Conservation (phyloP, 371 early-diverging fungal genomes). For the Zopfochytrium polystomum region DNA sequence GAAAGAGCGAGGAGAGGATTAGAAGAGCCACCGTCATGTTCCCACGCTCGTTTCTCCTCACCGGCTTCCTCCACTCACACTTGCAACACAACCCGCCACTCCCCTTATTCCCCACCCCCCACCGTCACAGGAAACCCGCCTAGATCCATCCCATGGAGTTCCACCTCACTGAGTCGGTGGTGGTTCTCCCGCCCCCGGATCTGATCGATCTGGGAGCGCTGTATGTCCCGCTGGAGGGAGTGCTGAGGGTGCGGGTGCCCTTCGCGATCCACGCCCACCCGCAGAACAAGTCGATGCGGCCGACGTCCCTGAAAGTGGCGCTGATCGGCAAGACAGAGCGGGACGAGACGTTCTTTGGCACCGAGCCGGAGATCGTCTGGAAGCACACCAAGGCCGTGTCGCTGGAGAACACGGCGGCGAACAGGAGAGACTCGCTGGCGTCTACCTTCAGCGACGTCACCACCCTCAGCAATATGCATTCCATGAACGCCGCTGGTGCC, state of each 20-base stretch:
- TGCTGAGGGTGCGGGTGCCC: constrained; percentile 8
- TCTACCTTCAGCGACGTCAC: not conserved
- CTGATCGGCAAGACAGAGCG: not conserved
- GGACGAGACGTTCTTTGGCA: not conserved
- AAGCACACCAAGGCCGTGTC: not conserved
- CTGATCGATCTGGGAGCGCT: constrained; percentile 3
- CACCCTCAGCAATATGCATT: not conserved
- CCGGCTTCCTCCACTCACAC: no score
- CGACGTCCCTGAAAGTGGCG: constrained; percentile 4
- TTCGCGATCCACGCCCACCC: constrained; percentile 9
- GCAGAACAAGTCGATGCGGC: constrained; percentile 7
- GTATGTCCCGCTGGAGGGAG: constrained; percentile 5
- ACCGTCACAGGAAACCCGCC: no score
- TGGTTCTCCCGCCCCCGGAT: constrained; percentile 12
- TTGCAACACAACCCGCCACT: no score
- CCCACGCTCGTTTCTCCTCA: no score
- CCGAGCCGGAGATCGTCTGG: not conserved
- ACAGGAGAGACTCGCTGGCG: not conserved
- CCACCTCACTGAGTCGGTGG: not conserved
- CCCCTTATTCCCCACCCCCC: no score
- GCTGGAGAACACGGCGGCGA: not conserved
- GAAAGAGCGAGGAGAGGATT: no score
- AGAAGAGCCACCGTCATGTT: no score
- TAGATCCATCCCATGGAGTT: no score
- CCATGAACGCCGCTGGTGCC: not conserved